These are phyloP conservation scores for Plasmodium relictum DNA, from an alignment of 169 alveolate genomes.

Conservation along the genomic window DNA sequence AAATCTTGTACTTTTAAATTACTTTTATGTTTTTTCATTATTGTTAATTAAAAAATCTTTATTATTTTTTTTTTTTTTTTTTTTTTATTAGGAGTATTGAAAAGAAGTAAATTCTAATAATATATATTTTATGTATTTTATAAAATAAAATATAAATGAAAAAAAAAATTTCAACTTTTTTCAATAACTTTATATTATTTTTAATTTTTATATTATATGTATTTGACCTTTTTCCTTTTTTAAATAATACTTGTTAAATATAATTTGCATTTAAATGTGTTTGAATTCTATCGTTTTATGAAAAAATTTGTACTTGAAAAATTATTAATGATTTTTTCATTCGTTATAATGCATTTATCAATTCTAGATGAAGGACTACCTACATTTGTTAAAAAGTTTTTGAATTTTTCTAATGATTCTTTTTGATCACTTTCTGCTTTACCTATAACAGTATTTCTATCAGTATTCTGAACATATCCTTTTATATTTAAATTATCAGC, in stretches of 20 bases:
- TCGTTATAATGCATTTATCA: constrained; percentile 79
- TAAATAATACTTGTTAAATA: no score
- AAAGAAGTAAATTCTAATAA: no score
- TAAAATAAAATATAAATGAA: no score
- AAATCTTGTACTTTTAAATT: constrained; percentile 1
- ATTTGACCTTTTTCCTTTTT: no score
- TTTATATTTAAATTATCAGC: constrained; percentile 84
- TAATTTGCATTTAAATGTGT: background rate
- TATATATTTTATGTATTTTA: no score
- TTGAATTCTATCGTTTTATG: constrained; percentile 17
- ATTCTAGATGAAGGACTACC: constrained; percentile 86
- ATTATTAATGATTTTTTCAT: constrained; percentile 49
- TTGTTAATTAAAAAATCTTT: no score
- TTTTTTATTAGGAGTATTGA: no score
- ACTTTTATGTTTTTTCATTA: constrained; percentile 21
- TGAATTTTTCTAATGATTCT: constrained; percentile 77
- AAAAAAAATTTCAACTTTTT: no score
- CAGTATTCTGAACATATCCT: constrained; percentile 83
- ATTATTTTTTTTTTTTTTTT: no score
- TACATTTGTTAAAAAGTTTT: constrained; percentile 78
- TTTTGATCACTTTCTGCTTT: constrained; percentile 78
- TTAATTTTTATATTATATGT: no score
- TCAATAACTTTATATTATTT: no score
- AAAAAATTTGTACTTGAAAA: constrained; percentile 29
- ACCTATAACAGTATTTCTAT: constrained; percentile 83